Evolutionary conservation across 2,329 filamentous ascomycete genomes (phyloP).

Genomic region (Trichoderma polysporum): DNA sequence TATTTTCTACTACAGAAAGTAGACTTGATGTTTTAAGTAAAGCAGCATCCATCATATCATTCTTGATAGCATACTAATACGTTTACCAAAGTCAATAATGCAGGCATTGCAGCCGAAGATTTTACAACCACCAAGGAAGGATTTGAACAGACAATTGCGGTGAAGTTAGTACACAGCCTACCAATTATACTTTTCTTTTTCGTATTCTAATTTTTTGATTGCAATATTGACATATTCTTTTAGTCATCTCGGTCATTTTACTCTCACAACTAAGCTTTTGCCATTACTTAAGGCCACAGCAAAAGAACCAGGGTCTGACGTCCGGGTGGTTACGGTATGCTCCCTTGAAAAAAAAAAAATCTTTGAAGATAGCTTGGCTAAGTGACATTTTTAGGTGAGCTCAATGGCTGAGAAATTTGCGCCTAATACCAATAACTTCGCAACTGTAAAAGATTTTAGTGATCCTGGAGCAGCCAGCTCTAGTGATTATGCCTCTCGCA

Average conservation of each 20-base stretch:
- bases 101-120: neutral
- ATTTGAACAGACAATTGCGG: neutral
- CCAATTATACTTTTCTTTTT: neutral
- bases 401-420: neutral
- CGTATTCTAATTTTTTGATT: neutral
- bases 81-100: neutral
- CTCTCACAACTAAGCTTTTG: neutral
- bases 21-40: neutral
- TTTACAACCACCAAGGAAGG: neutral
- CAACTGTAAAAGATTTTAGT: neutral
- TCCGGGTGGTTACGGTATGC: neutral
- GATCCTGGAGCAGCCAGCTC: neutral
- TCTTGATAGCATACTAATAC: neutral
- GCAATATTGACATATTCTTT: neutral
- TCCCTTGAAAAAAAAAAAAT: fast-evolving
- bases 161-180: neutral
- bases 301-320: neutral
- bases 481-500: neutral
- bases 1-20: neutral
- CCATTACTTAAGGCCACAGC: neutral
- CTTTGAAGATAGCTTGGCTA: neutral
- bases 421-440: neutral
- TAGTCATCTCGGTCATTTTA: slow-evolving; percentile 3
- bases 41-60: neutral
- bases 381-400: neutral